These are phyloP conservation scores for Kwoniella bestiolae DNA, from an alignment of 768 basidiomycete species.

Conservation along the genomic window DNA sequence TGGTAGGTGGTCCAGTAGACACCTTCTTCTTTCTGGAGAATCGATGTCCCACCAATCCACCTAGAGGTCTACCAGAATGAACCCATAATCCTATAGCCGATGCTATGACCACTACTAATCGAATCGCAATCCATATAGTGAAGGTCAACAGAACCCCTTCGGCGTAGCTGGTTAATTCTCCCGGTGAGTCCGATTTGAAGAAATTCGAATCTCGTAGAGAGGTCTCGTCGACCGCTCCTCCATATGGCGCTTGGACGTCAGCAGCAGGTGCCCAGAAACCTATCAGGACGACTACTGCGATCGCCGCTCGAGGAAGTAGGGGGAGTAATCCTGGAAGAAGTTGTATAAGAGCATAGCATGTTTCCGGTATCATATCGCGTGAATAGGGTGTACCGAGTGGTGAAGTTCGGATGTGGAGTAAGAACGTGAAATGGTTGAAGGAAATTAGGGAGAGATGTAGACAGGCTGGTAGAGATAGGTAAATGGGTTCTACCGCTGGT, in stretches of 20 bases:
- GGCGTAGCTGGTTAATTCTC: conserved; percentile 74
- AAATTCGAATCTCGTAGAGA: conserved; percentile 70
- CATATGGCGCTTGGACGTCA: conserved; percentile 62
- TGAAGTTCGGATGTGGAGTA: conserved; percentile 74
- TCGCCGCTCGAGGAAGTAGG: conserved; percentile 80
- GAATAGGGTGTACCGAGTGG: conserved; percentile 61
- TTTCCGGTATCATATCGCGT: conserved; percentile 74
- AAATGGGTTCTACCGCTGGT: conserved; percentile 79
- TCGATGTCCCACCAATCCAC: conserved; percentile 68
- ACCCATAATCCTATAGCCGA: conserved; percentile 82
- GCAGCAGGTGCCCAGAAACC: conserved; percentile 65
- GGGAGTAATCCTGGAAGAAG: conserved; percentile 79
- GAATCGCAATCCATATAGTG: conserved; percentile 79
- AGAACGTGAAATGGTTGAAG: conserved; percentile 81
- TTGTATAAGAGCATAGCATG: conserved; percentile 80
- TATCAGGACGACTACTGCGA: conserved; percentile 74
- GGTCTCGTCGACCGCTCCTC: conserved; percentile 59
- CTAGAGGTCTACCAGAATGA: conserved; percentile 74
- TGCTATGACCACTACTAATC: conserved; percentile 67
- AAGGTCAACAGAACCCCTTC: conserved; percentile 79
- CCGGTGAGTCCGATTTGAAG: conserved; percentile 65
- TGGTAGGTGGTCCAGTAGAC: conserved; percentile 14
- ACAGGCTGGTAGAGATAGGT: conserved; percentile 78
- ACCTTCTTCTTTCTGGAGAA: neutral
- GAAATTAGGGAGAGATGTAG: conserved; percentile 76